A percentile compares a stretch with the other conserved stretches of the same genome.
Evolutionary conservation across 495 filamentous ascomycete genomes (phyloP).

Genomic region (Neohortaea acidophila): DNA sequence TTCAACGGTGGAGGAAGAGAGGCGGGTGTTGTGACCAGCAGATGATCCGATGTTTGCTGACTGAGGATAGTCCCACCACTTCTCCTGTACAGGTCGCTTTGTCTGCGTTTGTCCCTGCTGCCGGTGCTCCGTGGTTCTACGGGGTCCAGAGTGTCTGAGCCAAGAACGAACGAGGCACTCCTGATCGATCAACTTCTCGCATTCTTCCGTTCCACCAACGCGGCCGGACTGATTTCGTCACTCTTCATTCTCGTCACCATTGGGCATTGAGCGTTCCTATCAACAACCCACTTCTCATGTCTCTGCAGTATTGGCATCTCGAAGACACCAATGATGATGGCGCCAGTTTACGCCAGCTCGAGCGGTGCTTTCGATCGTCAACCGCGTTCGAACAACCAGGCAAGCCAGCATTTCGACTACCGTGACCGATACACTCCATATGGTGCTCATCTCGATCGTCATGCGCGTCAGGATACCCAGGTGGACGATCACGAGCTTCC

Average conservation of each 20-base stretch:
- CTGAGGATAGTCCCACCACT: no score
- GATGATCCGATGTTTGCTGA: no score
- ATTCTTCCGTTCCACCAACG: neutral
- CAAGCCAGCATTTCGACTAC: no score
- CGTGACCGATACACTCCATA: slow-evolving; percentile 2
- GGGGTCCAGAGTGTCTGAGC: neutral
- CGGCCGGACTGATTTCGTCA: neutral
- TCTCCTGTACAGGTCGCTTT: no score
- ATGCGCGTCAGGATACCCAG: slow-evolving; percentile 1
- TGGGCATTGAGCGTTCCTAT: neutral
- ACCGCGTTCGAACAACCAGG: no score
- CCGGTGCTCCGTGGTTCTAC: neutral
- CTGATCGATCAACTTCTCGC: neutral
- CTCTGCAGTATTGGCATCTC: slow-evolving; percentile 6
- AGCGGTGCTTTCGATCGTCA: slow-evolving; percentile 3
- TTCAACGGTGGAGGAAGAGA: no score
- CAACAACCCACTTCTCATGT: neutral
- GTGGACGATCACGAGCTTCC: neutral
- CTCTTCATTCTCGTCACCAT: neutral
- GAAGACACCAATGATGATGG: slow-evolving; percentile 7
- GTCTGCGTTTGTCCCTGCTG: no score
- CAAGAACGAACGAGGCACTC: neutral
- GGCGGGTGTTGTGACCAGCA: no score
- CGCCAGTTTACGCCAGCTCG: slow-evolving; percentile 5
- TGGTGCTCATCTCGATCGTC: slow-evolving; percentile 7